A percentile compares a stretch with the other conserved stretches of the same genome.
phyloP scores from a whole-genome alignment of 352 stramenopile genomes.

The Phytopythium cucurbitacearum region DNA sequence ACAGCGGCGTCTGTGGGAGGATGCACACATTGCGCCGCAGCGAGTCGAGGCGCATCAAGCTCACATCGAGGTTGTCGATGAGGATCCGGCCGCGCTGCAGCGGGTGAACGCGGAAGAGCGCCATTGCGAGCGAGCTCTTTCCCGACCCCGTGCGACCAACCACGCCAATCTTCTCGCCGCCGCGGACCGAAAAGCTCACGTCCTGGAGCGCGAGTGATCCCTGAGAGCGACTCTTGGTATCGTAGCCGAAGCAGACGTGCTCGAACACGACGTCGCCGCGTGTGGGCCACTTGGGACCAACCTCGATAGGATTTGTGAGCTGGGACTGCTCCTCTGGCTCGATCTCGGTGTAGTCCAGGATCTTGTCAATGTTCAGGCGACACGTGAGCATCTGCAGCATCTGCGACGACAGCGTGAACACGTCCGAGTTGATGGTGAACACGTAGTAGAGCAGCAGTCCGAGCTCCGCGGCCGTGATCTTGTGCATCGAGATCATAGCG shows the following conservation, averaged over 20 bases:
- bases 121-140: conserved; percentile 57
- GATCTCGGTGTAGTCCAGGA: conserved; percentile 37
- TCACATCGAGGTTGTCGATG: conserved; percentile 88
- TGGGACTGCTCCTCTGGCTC: conserved; percentile 19
- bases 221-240: too few relatives aligned
- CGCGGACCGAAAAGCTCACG: conserved; percentile 37
- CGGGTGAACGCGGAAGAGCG: conserved; percentile 43
- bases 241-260: conserved; percentile 49
- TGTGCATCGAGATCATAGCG: conserved; percentile 25
- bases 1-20: conserved; percentile 90
- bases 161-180: conserved; percentile 54
- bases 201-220: conserved; percentile 31
- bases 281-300: conserved; percentile 21
- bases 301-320: conserved; percentile 11
- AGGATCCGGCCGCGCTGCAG: conserved; percentile 55
- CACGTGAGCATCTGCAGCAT: conserved; percentile 22
- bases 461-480: conserved; percentile 26
- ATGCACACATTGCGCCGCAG: conserved; percentile 49
- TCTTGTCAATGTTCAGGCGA: conserved; percentile 32
- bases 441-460: conserved; percentile 42
- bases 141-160: conserved; percentile 56
- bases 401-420: conserved; percentile 25
- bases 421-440: conserved; percentile 38
- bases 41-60: conserved; percentile 24
- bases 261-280: conserved; percentile 30